Evolutionary conservation across 768 basidiomycete species (phyloP).

Genomic region (Boletus barrowsii): DNA sequence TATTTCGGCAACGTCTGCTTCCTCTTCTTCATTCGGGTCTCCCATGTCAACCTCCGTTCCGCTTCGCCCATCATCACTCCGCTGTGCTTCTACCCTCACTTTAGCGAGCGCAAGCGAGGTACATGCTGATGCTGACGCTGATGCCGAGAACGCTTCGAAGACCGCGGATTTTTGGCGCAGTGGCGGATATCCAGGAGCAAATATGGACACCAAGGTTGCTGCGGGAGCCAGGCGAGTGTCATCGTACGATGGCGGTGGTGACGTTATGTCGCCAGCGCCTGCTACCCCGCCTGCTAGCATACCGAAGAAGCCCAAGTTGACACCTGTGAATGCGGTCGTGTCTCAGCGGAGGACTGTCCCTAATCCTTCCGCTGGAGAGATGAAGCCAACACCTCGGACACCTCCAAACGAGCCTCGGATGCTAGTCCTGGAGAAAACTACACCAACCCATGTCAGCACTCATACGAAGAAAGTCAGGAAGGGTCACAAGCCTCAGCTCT

Average conservation of each 20-base stretch:
- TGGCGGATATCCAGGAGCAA: conserved; percentile 16
- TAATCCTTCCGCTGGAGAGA: conserved; percentile 1
- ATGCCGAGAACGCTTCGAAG: conserved; percentile 10
- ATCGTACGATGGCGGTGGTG: conserved; percentile 41
- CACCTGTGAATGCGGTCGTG: neutral
- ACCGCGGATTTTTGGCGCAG: conserved; percentile 8
- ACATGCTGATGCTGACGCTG: conserved; percentile 5
- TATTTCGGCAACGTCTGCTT: conserved; percentile 26
- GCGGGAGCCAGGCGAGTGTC: conserved; percentile 46
- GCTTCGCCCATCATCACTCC: conserved; percentile 43
- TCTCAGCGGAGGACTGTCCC: conserved; percentile 5
- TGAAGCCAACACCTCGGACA: conserved; percentile 19
- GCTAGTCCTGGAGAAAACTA: conserved; percentile 16
- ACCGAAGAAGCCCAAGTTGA: conserved; percentile 14
- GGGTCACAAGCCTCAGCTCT: conserved; percentile 40
- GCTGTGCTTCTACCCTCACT: conserved; percentile 34
- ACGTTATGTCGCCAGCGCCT: neutral
- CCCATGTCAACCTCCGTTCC: conserved; percentile 37
- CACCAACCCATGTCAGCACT: conserved; percentile 11
- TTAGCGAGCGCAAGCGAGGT: conserved; percentile 21
- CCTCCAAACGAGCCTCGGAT: conserved; percentile 19
- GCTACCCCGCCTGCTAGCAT: conserved; percentile 11
- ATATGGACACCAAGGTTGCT: conserved; percentile 17
- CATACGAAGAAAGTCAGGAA: conserved; percentile 28
- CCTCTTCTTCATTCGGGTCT: conserved; percentile 34